These are phyloP conservation scores for Chlorella sorokiniana DNA, from an alignment of 139 green algal genomes.

Conservation along the genomic window DNA sequence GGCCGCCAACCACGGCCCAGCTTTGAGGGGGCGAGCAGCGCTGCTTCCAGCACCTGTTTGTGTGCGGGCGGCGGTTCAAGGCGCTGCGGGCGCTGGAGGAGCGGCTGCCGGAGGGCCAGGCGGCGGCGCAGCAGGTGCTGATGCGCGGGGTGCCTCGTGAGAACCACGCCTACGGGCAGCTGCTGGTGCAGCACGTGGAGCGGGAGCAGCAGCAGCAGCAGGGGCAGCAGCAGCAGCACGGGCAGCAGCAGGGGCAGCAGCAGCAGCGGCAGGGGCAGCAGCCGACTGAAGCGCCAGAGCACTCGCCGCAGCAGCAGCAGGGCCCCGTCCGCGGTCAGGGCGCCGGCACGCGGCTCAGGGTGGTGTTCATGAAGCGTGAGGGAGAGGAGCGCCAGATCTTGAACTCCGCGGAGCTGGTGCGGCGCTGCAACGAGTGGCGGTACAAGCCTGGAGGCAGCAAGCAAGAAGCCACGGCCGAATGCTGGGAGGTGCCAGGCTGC, in stretches of 20 bases:
- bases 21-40: slow-evolving; percentile 20
- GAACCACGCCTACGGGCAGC: slow-evolving; percentile 12
- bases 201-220: not conserved
- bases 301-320: not conserved
- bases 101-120: not conserved
- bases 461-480: not conserved
- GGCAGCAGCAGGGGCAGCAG: too few relatives aligned
- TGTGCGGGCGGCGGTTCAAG: slow-evolving; percentile 10
- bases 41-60: slow-evolving; percentile 1
- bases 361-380: slow-evolving; percentile 7
- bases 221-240: too few relatives aligned
- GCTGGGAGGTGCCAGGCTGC: not conserved
- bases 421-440: not conserved
- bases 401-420: not conserved
- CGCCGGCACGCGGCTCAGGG: not conserved
- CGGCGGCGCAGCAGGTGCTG: not conserved
- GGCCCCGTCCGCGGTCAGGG: not conserved
- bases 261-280: not conserved
- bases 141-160: not conserved
- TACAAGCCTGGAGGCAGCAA: not conserved
- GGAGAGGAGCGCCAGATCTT: not conserved
- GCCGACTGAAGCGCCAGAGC: not conserved
- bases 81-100: not conserved
- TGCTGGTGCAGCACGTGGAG: not conserved
- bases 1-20: not conserved